phyloP scores from a whole-genome alignment of 441 rosid genomes.

The Corymbia citriodora region DNA sequence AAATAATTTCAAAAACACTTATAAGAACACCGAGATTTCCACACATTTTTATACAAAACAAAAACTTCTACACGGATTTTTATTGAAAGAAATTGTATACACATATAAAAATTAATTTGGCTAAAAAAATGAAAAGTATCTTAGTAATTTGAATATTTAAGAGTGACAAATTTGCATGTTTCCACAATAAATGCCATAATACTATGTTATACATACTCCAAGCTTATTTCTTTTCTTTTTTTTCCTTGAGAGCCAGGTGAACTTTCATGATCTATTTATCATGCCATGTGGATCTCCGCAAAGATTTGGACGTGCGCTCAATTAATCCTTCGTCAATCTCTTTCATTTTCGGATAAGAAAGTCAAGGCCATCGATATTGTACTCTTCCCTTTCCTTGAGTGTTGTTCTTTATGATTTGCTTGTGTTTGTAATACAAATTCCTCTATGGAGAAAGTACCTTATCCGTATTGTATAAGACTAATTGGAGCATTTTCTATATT shows the following conservation, averaged over 20 bases:
- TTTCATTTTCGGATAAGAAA: not conserved
- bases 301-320: not conserved
- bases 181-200: not conserved
- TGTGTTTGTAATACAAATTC: not conserved
- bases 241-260: not conserved
- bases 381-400: not conserved
- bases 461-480: not conserved
- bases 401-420: not conserved
- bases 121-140: not conserved
- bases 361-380: not conserved
- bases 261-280: not conserved
- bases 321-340: not conserved
- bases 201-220: not conserved
- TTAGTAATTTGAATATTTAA: not conserved
- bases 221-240: not conserved
- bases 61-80: not conserved
- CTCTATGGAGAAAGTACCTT: not conserved
- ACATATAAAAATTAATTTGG: not conserved
- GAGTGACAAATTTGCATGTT: not conserved
- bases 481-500: not conserved
- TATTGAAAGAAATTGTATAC: not conserved
- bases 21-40: not conserved
- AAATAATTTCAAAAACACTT: not conserved
- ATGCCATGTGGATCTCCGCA: not conserved
- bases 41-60: not conserved